Percentiles rank a stretch among this genome's conserved stretches.
phyloP scores from a whole-genome alignment of 2,329 filamentous ascomycete species.

The Phaeophleospora eucalypticola region DNA sequence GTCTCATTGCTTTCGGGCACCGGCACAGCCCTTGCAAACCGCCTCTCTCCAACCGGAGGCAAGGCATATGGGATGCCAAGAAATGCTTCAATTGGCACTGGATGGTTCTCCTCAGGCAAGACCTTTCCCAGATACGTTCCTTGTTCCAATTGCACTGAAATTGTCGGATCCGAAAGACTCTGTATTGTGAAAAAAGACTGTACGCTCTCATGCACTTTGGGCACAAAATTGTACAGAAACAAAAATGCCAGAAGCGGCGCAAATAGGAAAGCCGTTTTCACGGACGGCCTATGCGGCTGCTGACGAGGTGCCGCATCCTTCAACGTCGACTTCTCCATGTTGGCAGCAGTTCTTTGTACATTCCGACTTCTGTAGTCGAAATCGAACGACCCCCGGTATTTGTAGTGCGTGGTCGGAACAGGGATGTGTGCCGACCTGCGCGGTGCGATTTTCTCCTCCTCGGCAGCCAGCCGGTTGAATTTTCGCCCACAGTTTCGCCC shows the following conservation, averaged over 20 bases:
- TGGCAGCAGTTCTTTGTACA: too few species aligned
- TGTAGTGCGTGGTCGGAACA: too few species aligned
- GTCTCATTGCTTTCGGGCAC: slow-evolving; percentile 34
- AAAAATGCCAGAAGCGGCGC: slow-evolving; percentile 19
- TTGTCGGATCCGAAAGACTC: slow-evolving; percentile 15
- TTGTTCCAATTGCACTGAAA: slow-evolving; percentile 16
- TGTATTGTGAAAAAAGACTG: slow-evolving; percentile 19
- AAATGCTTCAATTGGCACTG: slow-evolving; percentile 30
- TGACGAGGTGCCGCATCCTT: not conserved
- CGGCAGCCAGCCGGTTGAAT: not conserved
- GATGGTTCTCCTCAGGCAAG: slow-evolving; percentile 19
- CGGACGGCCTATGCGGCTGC: slow-evolving; percentile 1
- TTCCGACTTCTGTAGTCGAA: too few species aligned
- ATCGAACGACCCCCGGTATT: too few species aligned
- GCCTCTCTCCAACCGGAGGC: slow-evolving; percentile 48
- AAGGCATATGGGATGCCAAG: slow-evolving; percentile 40
- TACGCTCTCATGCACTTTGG: slow-evolving; percentile 15
- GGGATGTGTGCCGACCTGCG: not conserved
- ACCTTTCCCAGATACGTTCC: slow-evolving; percentile 22
- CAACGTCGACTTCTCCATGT: slow-evolving; percentile 4
- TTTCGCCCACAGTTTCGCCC: not conserved
- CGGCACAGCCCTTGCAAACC: slow-evolving; percentile 51
- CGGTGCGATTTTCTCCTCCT: not conserved
- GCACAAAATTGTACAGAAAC: slow-evolving; percentile 19
- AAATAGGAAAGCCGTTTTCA: slow-evolving; percentile 11